These are phyloP conservation scores for Arabidopsis thaliana DNA, from an alignment of 345 rosid species.

Conservation along the genomic window TAIR10.1 NC_003074.8:3083501-3084000, in stretches of 20 bases:
- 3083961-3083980: slow-evolving; percentile 90
- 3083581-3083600: slow-evolving; percentile 61
- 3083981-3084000: slow-evolving; percentile 93
- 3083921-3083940: slow-evolving; percentile 9
- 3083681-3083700: slow-evolving; percentile 39
- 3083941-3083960: slow-evolving; percentile 94
- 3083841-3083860: neutral
- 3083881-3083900: neutral
- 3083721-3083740: slow-evolving; percentile 42
- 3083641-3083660: slow-evolving; percentile 75
- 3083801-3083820: slow-evolving; percentile 77
- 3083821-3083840: neutral
- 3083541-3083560: slow-evolving; percentile 53
- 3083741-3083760: slow-evolving; percentile 36
- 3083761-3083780: slow-evolving; percentile 51
- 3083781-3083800: slow-evolving; percentile 76
- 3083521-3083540: slow-evolving; percentile 61
- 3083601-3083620: slow-evolving; percentile 55
- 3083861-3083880: neutral
- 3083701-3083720: slow-evolving; percentile 50
- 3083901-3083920: neutral
- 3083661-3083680: slow-evolving; percentile 6
- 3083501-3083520: slow-evolving; percentile 62
- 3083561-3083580: slow-evolving; percentile 50
- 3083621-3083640: slow-evolving; percentile 78